Evolutionary conservation across 2,329 filamentous ascomycete genomes (phyloP).

Genomic region (Biscogniauxia marginata): DNA sequence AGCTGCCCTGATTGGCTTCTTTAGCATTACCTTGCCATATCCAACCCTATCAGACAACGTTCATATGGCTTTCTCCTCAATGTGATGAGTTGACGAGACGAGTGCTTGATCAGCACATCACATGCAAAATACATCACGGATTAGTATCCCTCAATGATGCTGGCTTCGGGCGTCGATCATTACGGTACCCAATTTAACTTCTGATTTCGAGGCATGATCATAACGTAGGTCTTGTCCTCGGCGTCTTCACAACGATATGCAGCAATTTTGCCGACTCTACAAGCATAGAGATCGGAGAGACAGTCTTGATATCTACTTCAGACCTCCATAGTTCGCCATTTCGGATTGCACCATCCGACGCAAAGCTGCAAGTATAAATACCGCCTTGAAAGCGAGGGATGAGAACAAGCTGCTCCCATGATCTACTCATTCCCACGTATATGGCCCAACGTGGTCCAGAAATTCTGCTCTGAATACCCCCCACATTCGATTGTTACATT

Average conservation of each 20-base stretch:
- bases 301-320: not conserved
- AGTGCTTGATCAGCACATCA: constrained; percentile 7
- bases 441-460: not conserved
- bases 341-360: not conserved
- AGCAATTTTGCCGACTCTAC: not conserved
- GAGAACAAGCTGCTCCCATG: not conserved
- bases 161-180: not conserved
- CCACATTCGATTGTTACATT: not conserved
- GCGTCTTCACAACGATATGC: not conserved
- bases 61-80: constrained; percentile 25
- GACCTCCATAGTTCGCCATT: not conserved
- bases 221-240: not conserved
- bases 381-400: not conserved
- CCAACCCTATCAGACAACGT: not conserved
- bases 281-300: not conserved
- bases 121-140: constrained; percentile 6
- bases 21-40: not conserved
- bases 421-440: not conserved
- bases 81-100: constrained; percentile 20
- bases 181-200: not conserved
- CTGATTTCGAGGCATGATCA: not conserved
- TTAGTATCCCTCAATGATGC: constrained; percentile 8
- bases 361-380: not conserved
- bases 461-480: not conserved
- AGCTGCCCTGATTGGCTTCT: constrained; percentile 2